Conservation (phyloP, 2,329 filamentous ascomycete genomes). For the Phoma herbarum region DNA sequence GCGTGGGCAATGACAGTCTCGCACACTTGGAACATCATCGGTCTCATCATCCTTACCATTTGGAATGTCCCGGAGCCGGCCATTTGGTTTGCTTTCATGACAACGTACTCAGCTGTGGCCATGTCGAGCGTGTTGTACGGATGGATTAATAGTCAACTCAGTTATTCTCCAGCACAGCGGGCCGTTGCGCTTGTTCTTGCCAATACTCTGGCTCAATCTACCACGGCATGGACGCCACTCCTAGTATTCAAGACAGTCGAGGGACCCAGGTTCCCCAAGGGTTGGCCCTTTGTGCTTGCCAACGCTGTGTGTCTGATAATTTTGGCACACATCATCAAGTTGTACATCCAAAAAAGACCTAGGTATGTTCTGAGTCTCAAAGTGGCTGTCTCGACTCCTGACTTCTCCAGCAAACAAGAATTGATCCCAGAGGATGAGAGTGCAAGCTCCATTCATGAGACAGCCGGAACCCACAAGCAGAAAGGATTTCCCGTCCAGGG, state of each 20-base stretch:
- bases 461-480: background rate
- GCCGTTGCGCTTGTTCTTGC: conserved; percentile 62
- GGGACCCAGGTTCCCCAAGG: background rate
- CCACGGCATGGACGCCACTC: conserved; percentile 65
- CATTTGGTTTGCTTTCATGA: conserved; percentile 65
- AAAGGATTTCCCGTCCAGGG: background rate
- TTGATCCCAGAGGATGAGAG: background rate
- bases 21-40: conserved; percentile 60
- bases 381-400: background rate
- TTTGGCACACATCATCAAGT: background rate
- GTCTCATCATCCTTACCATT: conserved; percentile 52
- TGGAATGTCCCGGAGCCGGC: background rate
- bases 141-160: conserved; percentile 63
- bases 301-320: background rate
- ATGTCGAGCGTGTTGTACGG: conserved; percentile 66
- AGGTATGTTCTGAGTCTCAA: background rate
- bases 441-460: background rate
- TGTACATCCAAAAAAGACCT: background rate
- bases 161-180: conserved; percentile 58
- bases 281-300: background rate
- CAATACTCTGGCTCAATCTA: conserved; percentile 63
- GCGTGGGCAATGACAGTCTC: background rate
- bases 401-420: background rate
- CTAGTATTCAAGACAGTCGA: conserved; percentile 58
- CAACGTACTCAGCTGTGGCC: conserved; percentile 59